Percentiles rank a stretch among this genome's conserved stretches.
phyloP scores from a whole-genome alignment of 805 yeast genomes.

The Barnettozyma pratensis region DNA sequence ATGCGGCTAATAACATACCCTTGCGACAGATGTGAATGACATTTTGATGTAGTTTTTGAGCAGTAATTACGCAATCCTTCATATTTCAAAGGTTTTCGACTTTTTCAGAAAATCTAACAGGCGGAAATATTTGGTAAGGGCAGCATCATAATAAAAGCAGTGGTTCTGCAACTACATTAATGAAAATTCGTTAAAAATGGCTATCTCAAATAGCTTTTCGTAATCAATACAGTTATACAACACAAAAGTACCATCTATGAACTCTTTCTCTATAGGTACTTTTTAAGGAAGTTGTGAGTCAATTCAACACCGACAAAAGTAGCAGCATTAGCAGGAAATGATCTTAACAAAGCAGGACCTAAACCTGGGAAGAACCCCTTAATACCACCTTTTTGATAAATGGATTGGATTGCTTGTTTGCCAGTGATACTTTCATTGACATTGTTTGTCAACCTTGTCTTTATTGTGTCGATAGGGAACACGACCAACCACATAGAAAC shows the following conservation, averaged over 20 bases:
- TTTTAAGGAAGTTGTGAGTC: slow-evolving; percentile 42
- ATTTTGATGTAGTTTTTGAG: background rate
- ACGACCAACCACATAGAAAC: slow-evolving; percentile 95
- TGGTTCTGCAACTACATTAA: background rate
- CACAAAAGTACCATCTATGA: background rate
- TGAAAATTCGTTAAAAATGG: background rate
- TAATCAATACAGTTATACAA: background rate
- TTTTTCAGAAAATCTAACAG: too few species aligned
- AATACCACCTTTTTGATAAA: slow-evolving; percentile 73
- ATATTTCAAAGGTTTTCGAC: background rate
- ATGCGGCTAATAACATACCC: background rate
- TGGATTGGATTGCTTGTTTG: slow-evolving; percentile 56
- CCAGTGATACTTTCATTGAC: slow-evolving; percentile 44
- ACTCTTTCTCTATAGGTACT: slow-evolving; percentile 16
- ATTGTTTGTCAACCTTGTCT: slow-evolving; percentile 39
- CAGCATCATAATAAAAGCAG: too few species aligned
- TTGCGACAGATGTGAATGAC: background rate
- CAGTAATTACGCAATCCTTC: too few species aligned
- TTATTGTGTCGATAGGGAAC: slow-evolving; percentile 94
- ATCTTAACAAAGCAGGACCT: slow-evolving; percentile 90
- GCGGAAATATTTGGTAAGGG: too few species aligned
- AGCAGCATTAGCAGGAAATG: slow-evolving; percentile 99
- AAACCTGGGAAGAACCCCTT: slow-evolving; percentile 96
- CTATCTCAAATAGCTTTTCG: slow-evolving; percentile 5
- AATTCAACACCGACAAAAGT: slow-evolving; percentile 94